These are phyloP conservation scores for Magnolia sinica DNA, from an alignment of 164 flowering plant genomes.

Conservation along the genomic window DNA sequence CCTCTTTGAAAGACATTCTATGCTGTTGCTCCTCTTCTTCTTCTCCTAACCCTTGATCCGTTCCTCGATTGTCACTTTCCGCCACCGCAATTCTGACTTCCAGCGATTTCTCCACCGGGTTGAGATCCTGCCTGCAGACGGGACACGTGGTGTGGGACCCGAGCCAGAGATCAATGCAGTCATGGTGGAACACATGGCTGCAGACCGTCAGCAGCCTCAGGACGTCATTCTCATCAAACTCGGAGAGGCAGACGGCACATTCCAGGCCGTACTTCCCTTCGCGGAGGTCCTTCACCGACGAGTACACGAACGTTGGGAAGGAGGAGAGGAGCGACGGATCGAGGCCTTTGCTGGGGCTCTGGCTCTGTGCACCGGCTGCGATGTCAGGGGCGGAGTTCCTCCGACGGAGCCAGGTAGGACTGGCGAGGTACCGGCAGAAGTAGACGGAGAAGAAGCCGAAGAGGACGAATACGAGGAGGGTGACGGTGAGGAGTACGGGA, in stretches of 20 bases:
- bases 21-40: not conserved
- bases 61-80: not conserved
- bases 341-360: slow-evolving; percentile 35
- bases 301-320: slow-evolving; percentile 56
- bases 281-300: slow-evolving; percentile 44
- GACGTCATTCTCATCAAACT: slow-evolving; percentile 41
- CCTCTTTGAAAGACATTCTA: slow-evolving; percentile 32
- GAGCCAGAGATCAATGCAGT: slow-evolving; percentile 88
- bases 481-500: slow-evolving; percentile 42
- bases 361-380: not conserved
- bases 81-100: not conserved
- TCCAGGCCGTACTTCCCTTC: slow-evolving; percentile 50
- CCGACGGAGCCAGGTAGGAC: not conserved
- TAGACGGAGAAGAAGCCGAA: slow-evolving; percentile 57
- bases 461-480: slow-evolving; percentile 52
- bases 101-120: slow-evolving; percentile 14
- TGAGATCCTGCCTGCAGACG: slow-evolving; percentile 61
- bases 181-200: slow-evolving; percentile 73
- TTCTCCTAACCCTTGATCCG: not conserved
- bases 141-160: slow-evolving; percentile 74
- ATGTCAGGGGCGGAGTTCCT: not conserved
- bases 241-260: slow-evolving; percentile 76
- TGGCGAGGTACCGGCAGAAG: slow-evolving; percentile 46
- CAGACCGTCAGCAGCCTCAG: slow-evolving; percentile 58
- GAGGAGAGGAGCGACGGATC: slow-evolving; percentile 48